Base-by-base conservation (phyloP, 139 green algal species). In the Medakamo hakoo region DNA sequence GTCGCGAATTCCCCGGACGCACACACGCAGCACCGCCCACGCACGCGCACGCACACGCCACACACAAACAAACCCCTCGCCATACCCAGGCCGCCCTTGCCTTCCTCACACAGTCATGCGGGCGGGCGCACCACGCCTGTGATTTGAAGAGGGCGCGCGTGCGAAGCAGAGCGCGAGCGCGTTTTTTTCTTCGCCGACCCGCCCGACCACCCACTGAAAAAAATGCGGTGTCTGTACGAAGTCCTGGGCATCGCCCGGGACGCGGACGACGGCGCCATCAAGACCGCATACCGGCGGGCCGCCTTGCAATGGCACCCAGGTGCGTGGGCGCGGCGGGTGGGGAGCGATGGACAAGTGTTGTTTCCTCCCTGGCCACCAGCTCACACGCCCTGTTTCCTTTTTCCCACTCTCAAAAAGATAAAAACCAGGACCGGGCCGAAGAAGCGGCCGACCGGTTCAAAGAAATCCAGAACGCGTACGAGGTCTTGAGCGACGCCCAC, bases 391-490 rank as follows among this genome's bases (percentile, higher is more conserved):
- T n/a, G n/a, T n/a, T n/a, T n/a, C n/a, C 18, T 63, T 21, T 57
- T 21, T 5, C 49, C 23, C 25, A 27, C 30, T 20, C 22, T 4
- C 61, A 4, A 63, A 55, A 81, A 94, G 88, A 95, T 63, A 95
- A 95, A 68, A 92, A 95, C 62, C 9, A 82, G 59, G 68, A 83
- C 64, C 63, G 80, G 0, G 48, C 74, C 19, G 79, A 88, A 30
- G 74, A 83, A 27, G 89, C 91, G 19, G 79, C 85, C 23, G 80
- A 88, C 23, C 29, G 64, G 5, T 97, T 97, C 78, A 91, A 94
- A 70, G 86, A 94, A 72, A 79, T 97, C 4, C 81, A 86, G 57
- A 97, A 95, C 64, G 91, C 92, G 1, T 98, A 94, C 40, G 92
- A 98, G 66, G 79, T 98, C 29, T 70, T 98, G 27, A 89, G 68